Evolutionary conservation across 2,329 filamentous ascomycete species (phyloP).

Genomic region (Fusarium sp.): DNA sequence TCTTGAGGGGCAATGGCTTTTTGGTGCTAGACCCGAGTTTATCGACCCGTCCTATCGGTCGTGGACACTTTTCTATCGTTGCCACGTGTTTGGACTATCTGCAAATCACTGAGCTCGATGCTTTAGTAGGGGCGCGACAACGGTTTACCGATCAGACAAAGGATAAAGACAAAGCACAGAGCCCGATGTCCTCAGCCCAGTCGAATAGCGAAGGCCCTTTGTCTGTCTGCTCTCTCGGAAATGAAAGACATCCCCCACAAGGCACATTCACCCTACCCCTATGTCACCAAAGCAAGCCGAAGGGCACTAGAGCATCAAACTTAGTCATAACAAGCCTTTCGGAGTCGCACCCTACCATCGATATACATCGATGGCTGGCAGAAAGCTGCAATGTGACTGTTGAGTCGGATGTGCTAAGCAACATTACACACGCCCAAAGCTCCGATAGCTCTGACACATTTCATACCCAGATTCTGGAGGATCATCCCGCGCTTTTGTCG

Average conservation of each 20-base stretch:
- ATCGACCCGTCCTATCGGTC: not conserved
- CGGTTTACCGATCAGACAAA: not conserved
- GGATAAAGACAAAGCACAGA: not conserved
- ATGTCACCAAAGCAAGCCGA: too few species aligned
- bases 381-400: not conserved
- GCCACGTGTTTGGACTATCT: conserved; percentile 28
- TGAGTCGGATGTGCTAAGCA: not conserved
- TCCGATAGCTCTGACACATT: not conserved
- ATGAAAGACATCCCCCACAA: not conserved
- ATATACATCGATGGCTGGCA: not conserved
- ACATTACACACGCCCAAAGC: too few species aligned
- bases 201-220: not conserved
- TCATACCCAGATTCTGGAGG: not conserved
- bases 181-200: not conserved
- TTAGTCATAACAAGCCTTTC: too few species aligned
- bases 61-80: not conserved
- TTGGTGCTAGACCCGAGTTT: not conserved
- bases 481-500: not conserved
- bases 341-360: too few species aligned
- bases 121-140: not conserved
- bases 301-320: not conserved
- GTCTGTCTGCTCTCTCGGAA: not conserved
- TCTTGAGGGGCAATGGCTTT: conserved; percentile 7
- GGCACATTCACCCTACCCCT: too few species aligned
- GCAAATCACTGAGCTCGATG: conserved; percentile 16